Percentiles rank a stretch among this genome's conserved stretches.
These are phyloP conservation scores for Skeletonema menzelii DNA, from an alignment of 108 stramenopile species.

Conservation along the genomic window DNA sequence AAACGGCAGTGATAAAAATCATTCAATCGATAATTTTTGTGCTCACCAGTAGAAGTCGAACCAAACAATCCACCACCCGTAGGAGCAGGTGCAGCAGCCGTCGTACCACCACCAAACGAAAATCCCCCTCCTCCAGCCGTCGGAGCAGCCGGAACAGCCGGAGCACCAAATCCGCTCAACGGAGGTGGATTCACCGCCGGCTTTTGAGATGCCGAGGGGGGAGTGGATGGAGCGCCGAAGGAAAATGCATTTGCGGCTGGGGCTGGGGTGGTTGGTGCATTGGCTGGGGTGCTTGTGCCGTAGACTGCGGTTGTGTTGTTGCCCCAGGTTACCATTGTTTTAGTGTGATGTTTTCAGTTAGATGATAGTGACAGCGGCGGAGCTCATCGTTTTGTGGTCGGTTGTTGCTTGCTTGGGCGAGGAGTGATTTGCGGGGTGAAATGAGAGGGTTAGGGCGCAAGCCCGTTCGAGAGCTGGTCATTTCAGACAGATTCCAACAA, in stretches of 20 bases:
- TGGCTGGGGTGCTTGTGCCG: slow-evolving; percentile 20
- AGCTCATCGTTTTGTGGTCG: neutral
- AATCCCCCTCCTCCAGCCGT: slow-evolving; percentile 4
- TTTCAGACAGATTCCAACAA: too few relatives aligned
- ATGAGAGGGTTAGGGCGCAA: neutral
- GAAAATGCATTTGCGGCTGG: neutral
- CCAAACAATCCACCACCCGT: slow-evolving; percentile 31
- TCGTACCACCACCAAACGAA: neutral
- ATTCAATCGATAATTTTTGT: neutral
- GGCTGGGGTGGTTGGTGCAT: slow-evolving; percentile 9
- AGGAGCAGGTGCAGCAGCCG: slow-evolving; percentile 1
- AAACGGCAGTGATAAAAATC: neutral
- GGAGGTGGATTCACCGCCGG: slow-evolving; percentile 24
- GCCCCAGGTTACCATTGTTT: slow-evolving; percentile 46
- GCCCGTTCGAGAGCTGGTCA: neutral
- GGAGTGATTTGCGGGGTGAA: neutral
- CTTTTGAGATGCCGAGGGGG: slow-evolving; percentile 18
- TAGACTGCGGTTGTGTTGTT: slow-evolving; percentile 39
- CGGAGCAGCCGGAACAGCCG: neutral
- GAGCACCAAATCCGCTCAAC: neutral
- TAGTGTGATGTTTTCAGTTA: neutral
- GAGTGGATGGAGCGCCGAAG: slow-evolving; percentile 11
- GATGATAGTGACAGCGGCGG: neutral
- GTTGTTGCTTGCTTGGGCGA: neutral
- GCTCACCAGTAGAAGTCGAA: neutral